These are phyloP conservation scores for Tripidium arundinaceum DNA, from an alignment of 202 grass and related monocot species.

Conservation along the genomic window DNA sequence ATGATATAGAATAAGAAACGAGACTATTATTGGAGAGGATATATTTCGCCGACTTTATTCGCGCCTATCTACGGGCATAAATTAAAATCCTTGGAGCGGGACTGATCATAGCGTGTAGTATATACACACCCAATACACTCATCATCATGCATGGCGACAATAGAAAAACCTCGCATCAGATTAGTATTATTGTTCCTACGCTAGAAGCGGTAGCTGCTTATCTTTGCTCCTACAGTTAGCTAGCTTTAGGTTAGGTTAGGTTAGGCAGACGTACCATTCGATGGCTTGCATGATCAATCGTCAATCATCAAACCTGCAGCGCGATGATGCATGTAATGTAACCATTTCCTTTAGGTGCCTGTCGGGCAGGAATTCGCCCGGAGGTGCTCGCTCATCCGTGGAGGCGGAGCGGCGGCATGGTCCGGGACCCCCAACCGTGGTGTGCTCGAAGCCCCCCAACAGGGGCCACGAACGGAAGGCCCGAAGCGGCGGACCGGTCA, in stretches of 20 bases:
- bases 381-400: constrained; percentile 20
- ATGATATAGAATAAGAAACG: neutral
- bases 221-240: neutral
- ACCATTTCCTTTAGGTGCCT: constrained; percentile 3
- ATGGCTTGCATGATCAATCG: neutral
- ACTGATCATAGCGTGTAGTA: neutral
- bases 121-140: too few species aligned
- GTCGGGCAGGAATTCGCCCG: neutral
- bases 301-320: neutral
- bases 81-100: neutral
- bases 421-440: neutral
- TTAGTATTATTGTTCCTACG: neutral
- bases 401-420: neutral
- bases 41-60: neutral
- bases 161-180: too few species aligned
- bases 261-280: constrained; percentile 18
- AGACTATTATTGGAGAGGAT: neutral
- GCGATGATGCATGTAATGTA: neutral
- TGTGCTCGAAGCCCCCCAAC: neutral
- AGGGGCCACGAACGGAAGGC: too few species aligned
- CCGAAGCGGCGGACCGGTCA: neutral
- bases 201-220: neutral
- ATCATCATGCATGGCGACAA: neutral
- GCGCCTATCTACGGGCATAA: neutral
- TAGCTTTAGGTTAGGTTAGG: constrained; percentile 30